Evolutionary conservation across 2,329 filamentous ascomycete species (phyloP), one percentile per base, ranked within the genome.

Genomic region (Colletotrichum incanum): DNA sequence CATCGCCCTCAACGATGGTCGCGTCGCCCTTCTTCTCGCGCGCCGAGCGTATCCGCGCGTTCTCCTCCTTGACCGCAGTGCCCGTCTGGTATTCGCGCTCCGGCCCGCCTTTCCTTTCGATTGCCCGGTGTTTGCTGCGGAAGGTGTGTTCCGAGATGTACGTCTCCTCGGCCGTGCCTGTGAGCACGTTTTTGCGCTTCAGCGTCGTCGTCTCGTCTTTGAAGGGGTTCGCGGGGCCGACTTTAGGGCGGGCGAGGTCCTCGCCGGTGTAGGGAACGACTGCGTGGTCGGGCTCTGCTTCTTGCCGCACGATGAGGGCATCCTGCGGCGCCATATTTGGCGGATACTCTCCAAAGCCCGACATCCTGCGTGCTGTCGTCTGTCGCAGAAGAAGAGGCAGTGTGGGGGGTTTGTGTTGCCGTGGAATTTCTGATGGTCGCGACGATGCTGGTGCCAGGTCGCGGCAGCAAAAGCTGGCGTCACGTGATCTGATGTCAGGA

Each of bases 131-230:
- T 75, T 96, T 95, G 78, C 90, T 90, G 76, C 94, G 91, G 80
- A 99, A 99, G 0, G 94, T 95, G 74, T 96, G 91, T 78, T 98
- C 96, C 81, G 94, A 97, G 75, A 99, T 91, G 76, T 90, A 93
- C 0, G 93, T 95, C 82, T 99, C 96, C 76, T 96, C 90, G 2
- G 96, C 96, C 77, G 90, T 93, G 14, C 96, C 96, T 0, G 96
- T 98, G 14, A 94, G 87, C 1, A 95, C 88, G 74, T 95, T 96
- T 79, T 95, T 96, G 72, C 93, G 91, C 82, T 95, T 96, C 71
- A 91, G 80, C 1, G 83, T 82, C 60, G 85, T 89, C 26, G 86
- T 82, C 37, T 91, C 87, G 75, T 92, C 87, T 79, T 90, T 91
- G 82, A 94, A 96, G 1, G 94, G 94, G 78, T 96, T 96, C 31